Evolutionary conservation across 257 asterid genomes (phyloP).

Genomic region (Cordia subcordata): DNA sequence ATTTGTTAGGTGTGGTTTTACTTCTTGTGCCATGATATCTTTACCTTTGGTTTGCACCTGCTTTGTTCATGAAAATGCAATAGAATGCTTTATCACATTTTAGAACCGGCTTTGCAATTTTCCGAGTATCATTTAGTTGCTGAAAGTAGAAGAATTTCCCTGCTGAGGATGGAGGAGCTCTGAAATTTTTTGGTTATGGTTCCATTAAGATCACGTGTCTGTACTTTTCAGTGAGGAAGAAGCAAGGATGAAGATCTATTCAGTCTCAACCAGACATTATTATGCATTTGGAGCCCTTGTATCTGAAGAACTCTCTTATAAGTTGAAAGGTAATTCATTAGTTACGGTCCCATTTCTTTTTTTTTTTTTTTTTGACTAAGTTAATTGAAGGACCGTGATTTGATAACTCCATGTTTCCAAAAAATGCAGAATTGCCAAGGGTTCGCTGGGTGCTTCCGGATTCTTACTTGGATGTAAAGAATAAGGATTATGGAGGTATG

Average conservation of each 20-base stretch:
- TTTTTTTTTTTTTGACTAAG: too few species aligned
- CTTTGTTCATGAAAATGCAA: too few species aligned
- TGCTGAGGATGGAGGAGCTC: too few species aligned
- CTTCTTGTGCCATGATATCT: too few species aligned
- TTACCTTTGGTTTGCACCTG: too few species aligned
- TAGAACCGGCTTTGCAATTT: too few species aligned
- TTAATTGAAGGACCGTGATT: background rate
- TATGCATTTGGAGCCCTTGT: constrained; percentile 98
- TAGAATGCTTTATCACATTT: too few species aligned
- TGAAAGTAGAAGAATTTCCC: too few species aligned
- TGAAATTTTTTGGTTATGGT: background rate
- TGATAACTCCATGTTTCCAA: background rate
- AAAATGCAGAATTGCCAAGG: constrained; percentile 49
- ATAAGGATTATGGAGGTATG: constrained; percentile 96
- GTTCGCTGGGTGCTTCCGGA: constrained; percentile 99
- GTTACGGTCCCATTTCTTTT: background rate
- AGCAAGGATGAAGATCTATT: constrained; percentile 89
- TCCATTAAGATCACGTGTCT: background rate
- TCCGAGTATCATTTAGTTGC: too few species aligned
- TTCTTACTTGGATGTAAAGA: constrained; percentile 84
- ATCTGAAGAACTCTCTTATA: constrained; percentile 77
- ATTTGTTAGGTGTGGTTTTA: too few species aligned
- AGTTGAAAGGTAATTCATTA: constrained; percentile 51
- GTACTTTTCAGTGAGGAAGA: constrained; percentile 64
- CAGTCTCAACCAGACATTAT: constrained; percentile 81